phyloP scores from a whole-genome alignment of 2,329 filamentous ascomycete genomes.

The Cladophialophora bantiana region DNA sequence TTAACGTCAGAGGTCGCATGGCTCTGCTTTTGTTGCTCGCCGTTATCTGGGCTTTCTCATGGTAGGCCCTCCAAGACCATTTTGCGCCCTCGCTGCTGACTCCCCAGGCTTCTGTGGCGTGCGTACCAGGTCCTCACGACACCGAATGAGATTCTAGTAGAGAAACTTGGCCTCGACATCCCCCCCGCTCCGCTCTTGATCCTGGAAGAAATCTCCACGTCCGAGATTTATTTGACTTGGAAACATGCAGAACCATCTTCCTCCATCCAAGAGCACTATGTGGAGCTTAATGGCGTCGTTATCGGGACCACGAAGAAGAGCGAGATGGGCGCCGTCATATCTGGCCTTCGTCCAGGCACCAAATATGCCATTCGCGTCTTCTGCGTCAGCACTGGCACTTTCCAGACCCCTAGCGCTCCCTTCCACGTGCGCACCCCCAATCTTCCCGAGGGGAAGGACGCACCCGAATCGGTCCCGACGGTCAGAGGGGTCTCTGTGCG shows the following conservation, averaged over 20 bases:
- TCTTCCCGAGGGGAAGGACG: constrained; percentile 30
- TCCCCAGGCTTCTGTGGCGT: constrained; percentile 77
- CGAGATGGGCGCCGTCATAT: constrained; percentile 90
- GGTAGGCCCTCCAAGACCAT: constrained; percentile 46
- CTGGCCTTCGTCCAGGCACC: constrained; percentile 81
- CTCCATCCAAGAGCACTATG: constrained; percentile 83
- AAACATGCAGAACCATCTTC: constrained; percentile 72
- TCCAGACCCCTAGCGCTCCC: constrained; percentile 85
- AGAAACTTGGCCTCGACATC: constrained; percentile 91
- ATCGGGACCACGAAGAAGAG: constrained; percentile 83
- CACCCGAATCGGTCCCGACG: constrained; percentile 49
- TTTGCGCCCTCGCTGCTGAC: constrained; percentile 6
- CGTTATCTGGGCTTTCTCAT: constrained; percentile 58
- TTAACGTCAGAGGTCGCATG: constrained; percentile 58
- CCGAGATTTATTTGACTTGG: constrained; percentile 91
- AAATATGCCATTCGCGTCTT: constrained; percentile 95
- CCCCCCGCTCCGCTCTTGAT: constrained; percentile 88
- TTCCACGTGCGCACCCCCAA: constrained; percentile 77
- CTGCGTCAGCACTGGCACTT: constrained; percentile 88
- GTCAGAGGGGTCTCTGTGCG: constrained; percentile 62
- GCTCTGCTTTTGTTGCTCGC: constrained; percentile 56
- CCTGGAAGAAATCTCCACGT: constrained; percentile 84
- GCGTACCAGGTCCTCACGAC: constrained; percentile 89
- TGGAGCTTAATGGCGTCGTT: constrained; percentile 89
- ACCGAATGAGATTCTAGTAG: constrained; percentile 87